Evolutionary conservation across 2,329 filamentous ascomycete species (phyloP), one percentile per base, ranked within the genome.

Genomic region (Polytolypa hystricis): DNA sequence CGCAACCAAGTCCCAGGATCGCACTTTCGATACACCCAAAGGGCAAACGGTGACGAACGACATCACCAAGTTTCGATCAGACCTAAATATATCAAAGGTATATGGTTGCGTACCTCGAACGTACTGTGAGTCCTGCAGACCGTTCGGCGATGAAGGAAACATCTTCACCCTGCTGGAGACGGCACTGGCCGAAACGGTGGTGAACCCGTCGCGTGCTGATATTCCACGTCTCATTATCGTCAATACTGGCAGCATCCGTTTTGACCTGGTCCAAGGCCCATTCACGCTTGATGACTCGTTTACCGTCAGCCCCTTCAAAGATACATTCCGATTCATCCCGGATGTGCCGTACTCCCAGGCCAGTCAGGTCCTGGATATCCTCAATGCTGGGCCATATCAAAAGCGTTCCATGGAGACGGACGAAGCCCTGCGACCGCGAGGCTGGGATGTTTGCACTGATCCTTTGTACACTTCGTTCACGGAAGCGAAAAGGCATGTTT

Each of bases 251-350:
- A 65, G 63, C 20, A 64, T 79, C 16, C 70, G 75, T 2, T 79
- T 78, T 47, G 75, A 80, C 45, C 55, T 81, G 9, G 65, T 72
- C 41, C 66, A 79, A 53, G 77, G 77, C 0, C 72, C 73, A 0
- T 80, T 79, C 49, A 78, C 74, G 0, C 66, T 49, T 11, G 55
- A 56, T 32, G 54, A 57, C 38, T 49, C 52, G 2, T 52, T 46
- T 32, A 50, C 47, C 16, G 42, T 44, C 27, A 42, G 35, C 16
- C 55, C 55, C 0, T 58, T 54, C 43, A 40, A 45, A 9, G 51
- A 56, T 38, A 36, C 43, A 21, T 57, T 53, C 45, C 41, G 50
- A 16, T 55, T 42, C 38, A 51, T 56, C 35, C 43, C 49, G 6
- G 49, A 55, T 4, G 54, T 52, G 5, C 53, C 54, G 1, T 56